Evolutionary conservation across 768 basidiomycete species (phyloP), one percentile per base, ranked within the genome.

Genomic region (Serpula lacrymans): DNA sequence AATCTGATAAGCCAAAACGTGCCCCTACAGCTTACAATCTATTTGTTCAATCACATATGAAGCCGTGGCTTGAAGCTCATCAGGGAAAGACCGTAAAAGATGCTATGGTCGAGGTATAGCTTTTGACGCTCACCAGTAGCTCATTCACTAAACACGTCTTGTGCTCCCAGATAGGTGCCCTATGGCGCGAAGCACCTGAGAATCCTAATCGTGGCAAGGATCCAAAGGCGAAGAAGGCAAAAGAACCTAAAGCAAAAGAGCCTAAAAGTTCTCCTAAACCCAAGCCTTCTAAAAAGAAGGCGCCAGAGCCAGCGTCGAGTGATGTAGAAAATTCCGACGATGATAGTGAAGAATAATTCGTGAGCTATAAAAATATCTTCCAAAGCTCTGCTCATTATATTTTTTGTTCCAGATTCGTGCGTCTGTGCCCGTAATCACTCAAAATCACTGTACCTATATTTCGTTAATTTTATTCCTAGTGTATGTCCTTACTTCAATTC

Each of bases 201-300:
- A 83, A 83, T 52, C 80, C 81, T 1, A 82, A 78, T 44, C 72
- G 77, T 18, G 80, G 79, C 14, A 69, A 76, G 43, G 71, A 70
- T 13, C 53, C 67, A 23, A 77, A 72, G 45, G 14, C 70, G n/a
- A 68, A 60, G 34, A 75, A 72, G 32, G 49, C 74, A 17, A 77
- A 73, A 42, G 66, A 52, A 6, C 51, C 66, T 2, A 59, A 55
- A 21, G 38, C 34, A 12, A 18, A 22, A 20, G 5, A 39, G 25
- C 22, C n/a, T 4, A 39, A 39, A 16, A 28, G 12, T n/a, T 17
- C 26, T 7, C 14, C 36, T 18, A 22, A 33, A 33, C 31, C 31
- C 31, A 33, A 36, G 38, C 21, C 16, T 27, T 14, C 13, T 33
- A 43, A 29, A 23, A 14, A 36, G 22, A 51, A 56, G 31, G 45